Conservation (phyloP, 1,139 yeast species). For the Candida dubliniensis region DNA sequence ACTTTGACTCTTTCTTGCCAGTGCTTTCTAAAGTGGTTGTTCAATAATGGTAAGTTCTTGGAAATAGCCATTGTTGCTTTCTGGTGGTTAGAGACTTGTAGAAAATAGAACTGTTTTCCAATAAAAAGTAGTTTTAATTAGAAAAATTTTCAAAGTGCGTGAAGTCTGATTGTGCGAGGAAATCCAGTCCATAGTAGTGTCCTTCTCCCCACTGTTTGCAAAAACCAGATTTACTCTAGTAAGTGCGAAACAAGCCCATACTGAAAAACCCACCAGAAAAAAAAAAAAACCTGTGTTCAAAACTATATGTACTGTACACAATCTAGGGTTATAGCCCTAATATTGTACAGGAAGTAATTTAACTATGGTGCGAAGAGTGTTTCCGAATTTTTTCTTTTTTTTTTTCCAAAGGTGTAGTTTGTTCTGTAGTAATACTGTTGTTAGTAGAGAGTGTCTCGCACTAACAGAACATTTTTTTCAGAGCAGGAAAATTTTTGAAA, state of each 20-base stretch:
- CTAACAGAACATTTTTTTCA: conserved; percentile 4
- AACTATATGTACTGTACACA: conserved; percentile 4
- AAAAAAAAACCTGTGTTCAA: not conserved
- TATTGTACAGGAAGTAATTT: conserved; percentile 1
- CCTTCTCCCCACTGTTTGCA: not conserved
- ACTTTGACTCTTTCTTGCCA: conserved; percentile 99
- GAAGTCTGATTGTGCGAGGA: not conserved
- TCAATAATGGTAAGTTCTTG: conserved; percentile 96
- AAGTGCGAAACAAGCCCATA: not conserved
- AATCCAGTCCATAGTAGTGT: not conserved
- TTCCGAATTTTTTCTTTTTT: too few relatives aligned
- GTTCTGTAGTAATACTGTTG: too few relatives aligned
- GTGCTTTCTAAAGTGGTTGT: conserved; percentile 98
- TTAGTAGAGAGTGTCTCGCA: not conserved
- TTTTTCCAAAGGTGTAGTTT: too few relatives aligned
- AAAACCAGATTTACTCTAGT: not conserved
- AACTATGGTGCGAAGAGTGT: not conserved
- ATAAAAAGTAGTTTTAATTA: conserved; percentile 3
- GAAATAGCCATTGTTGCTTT: conserved; percentile 73
- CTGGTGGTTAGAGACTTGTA: conserved; percentile 6
- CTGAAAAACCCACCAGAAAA: not conserved
- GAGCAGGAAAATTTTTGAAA: conserved; percentile 4
- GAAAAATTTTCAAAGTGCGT: conserved; percentile 14
- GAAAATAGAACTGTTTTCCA: conserved; percentile 5
- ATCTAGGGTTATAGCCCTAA: conserved; percentile 3